Conservation (phyloP, 1,139 yeast species). For the Protomyces arabidopsidicola region DNA sequence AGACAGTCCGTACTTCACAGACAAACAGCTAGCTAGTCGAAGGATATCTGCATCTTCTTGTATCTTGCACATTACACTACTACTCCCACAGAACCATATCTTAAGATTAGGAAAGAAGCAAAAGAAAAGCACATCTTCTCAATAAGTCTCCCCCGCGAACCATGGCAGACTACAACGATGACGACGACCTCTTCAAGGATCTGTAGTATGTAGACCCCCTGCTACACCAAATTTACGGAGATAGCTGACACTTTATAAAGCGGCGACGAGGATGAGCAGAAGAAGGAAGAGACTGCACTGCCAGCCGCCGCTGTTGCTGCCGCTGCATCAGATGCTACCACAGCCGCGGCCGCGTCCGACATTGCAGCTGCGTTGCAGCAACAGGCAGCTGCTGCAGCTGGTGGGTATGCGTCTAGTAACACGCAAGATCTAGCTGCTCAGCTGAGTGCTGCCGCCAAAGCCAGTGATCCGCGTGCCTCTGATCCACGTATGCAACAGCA, state of each 20-base stretch:
- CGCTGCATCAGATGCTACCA: constrained; percentile 3
- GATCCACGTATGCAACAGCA: constrained; percentile 20
- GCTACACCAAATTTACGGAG: not conserved
- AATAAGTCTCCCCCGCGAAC: not conserved
- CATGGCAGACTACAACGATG: constrained; percentile 52
- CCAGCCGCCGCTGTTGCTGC: constrained; percentile 17
- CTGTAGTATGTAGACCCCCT: constrained; percentile 48
- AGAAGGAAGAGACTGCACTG: constrained; percentile 17
- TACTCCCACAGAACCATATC: not conserved
- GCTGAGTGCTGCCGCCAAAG: not conserved
- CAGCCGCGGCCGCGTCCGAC: not conserved
- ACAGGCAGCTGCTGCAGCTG: constrained; percentile 8
- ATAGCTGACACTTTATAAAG: constrained; percentile 27
- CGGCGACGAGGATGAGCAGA: constrained; percentile 41
- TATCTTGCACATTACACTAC: too few relatives aligned
- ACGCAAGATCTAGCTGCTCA: not conserved
- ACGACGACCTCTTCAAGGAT: constrained; percentile 76
- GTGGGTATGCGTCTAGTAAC: constrained; percentile 9
- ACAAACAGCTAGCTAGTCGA: too few relatives aligned
- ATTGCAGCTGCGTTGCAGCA: constrained; percentile 11
- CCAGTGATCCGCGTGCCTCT: constrained; percentile 3
- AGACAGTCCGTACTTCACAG: too few relatives aligned
- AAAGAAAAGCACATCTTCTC: not conserved
- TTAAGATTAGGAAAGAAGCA: not conserved
- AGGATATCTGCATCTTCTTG: too few relatives aligned